These are phyloP conservation scores for Camellia japonica DNA, from an alignment of 148 eudicot genomes.

Conservation along the genomic window DNA sequence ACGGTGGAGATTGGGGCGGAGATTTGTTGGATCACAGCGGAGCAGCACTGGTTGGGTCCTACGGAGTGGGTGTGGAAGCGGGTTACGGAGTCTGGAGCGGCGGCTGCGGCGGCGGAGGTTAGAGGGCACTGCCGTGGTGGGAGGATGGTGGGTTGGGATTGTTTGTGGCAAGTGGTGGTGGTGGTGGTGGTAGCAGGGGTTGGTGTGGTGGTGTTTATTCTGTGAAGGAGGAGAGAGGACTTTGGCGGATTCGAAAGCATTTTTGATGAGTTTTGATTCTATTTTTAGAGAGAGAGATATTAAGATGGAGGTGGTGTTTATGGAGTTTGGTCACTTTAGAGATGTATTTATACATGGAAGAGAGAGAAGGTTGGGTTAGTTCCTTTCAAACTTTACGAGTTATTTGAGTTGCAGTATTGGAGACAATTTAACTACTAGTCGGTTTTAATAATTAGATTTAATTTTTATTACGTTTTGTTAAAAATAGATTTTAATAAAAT, in stretches of 20 bases:
- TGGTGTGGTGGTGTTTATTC: background rate
- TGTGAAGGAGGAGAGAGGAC: background rate
- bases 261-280: background rate
- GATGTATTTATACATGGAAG: background rate
- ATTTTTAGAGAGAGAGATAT: background rate
- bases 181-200: background rate
- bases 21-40: constrained; percentile 66
- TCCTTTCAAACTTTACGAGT: background rate
- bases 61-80: constrained; percentile 54
- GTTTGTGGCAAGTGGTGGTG: constrained; percentile 17
- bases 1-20: constrained; percentile 52
- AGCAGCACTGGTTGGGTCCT: constrained; percentile 57
- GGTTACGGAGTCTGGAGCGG: constrained; percentile 37
- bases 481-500: too few relatives aligned
- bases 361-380: background rate
- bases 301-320: background rate
- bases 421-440: too few relatives aligned
- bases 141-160: constrained; percentile 1
- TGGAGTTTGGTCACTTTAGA: background rate
- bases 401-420: too few relatives aligned
- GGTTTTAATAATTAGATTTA: too few relatives aligned
- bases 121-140: constrained; percentile 5
- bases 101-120: constrained; percentile 26
- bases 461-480: too few relatives aligned
- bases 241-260: constrained; percentile 4